phyloP scores from a whole-genome alignment of 2,329 filamentous ascomycete species.

The Claviceps digitariae region DNA sequence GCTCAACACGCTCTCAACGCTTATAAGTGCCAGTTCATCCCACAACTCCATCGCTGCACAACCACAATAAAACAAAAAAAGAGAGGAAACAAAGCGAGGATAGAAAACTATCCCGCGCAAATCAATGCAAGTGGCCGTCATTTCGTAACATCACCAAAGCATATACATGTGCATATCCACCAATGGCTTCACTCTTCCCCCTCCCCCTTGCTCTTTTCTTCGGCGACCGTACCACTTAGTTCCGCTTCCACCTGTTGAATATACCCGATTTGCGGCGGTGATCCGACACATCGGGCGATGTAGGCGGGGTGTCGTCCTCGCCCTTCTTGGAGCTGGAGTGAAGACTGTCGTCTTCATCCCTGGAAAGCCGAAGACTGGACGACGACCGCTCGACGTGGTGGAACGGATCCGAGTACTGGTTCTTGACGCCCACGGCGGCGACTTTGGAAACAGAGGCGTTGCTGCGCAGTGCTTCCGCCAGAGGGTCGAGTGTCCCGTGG shows the following conservation, averaged over 20 bases:
- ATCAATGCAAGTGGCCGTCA: constrained; percentile 6
- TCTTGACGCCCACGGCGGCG: constrained; percentile 12
- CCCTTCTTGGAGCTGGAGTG: constrained; percentile 9
- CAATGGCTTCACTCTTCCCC: background rate
- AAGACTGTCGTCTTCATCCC: constrained; percentile 27
- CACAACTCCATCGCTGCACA: constrained; percentile 11
- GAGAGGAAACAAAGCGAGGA: no score
- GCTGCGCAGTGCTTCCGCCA: constrained; percentile 19
- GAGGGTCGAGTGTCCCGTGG: constrained; percentile 29
- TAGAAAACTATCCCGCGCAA: background rate
- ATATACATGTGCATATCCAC: background rate
- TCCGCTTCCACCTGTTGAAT: constrained; percentile 6
- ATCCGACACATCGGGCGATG: constrained; percentile 22
- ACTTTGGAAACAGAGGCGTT: constrained; percentile 20
- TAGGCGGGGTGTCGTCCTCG: constrained; percentile 23
- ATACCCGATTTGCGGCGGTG: constrained; percentile 15
- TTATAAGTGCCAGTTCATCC: no score
- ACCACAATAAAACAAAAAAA: background rate
- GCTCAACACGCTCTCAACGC: background rate
- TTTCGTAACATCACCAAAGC: constrained; percentile 3
- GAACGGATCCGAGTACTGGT: constrained; percentile 7
- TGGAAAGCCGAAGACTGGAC: constrained; percentile 20
- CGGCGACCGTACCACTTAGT: no score
- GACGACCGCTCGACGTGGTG: constrained; percentile 14
- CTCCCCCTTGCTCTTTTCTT: background rate